Evolutionary conservation across 352 stramenopile species (phyloP).

Genomic region (Blastocystis sp.): DNA sequence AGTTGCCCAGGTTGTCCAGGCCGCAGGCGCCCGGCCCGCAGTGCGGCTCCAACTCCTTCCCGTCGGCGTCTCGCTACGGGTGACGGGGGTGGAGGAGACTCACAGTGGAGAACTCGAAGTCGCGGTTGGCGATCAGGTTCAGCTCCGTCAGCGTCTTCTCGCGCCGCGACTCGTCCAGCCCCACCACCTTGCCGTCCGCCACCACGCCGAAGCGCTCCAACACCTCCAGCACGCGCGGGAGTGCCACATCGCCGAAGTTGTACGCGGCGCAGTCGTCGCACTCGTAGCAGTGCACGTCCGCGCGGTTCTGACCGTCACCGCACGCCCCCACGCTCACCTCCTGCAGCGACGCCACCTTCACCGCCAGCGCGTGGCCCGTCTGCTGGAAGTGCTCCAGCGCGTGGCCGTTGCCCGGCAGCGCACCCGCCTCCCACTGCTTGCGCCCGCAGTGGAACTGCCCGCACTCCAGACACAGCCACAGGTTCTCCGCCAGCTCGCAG

Average conservation of each 20-base stretch:
- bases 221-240: background rate
- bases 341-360: conserved; percentile 89
- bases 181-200: conserved; percentile 86
- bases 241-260: conserved; percentile 41
- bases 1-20: conserved; percentile 98
- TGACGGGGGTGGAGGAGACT: background rate
- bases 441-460: conserved; percentile 77
- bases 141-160: conserved; percentile 97
- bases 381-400: conserved; percentile 91
- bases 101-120: conserved; percentile 89
- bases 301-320: background rate
- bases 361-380: conserved; percentile 90
- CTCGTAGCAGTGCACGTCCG: conserved; percentile 28
- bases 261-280: conserved; percentile 23
- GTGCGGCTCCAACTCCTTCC: conserved; percentile 85
- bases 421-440: conserved; percentile 76
- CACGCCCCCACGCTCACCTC: background rate
- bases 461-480: conserved; percentile 96
- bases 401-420: conserved; percentile 81
- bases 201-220: conserved; percentile 51
- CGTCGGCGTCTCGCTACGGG: conserved; percentile 87
- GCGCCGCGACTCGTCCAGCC: conserved; percentile 89
- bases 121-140: conserved; percentile 93
- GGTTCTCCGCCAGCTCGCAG: conserved; percentile 91
- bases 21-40: conserved; percentile 87